Conservation (phyloP, 345 rosid genomes). For the Citrus reticulata region DNA sequence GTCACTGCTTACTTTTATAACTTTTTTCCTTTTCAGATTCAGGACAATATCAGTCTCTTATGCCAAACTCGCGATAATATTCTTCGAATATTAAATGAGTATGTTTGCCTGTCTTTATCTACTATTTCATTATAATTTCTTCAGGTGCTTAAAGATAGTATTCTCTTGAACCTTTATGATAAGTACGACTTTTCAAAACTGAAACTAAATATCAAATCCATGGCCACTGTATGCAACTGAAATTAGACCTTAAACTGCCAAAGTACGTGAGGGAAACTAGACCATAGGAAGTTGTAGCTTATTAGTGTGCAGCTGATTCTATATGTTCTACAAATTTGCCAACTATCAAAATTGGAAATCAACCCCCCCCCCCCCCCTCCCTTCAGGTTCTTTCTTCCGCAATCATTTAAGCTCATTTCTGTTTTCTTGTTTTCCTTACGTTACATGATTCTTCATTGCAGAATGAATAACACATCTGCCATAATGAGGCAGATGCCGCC, state of each 20-base stretch:
- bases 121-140: not conserved
- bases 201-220: not conserved
- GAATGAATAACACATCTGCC: conserved; percentile 53
- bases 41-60: conserved; percentile 40
- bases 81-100: conserved; percentile 34
- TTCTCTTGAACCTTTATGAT: not conserved
- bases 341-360: not conserved
- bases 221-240: not conserved
- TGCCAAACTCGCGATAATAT: conserved; percentile 36
- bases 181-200: not conserved
- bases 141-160: not conserved
- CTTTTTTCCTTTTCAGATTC: conserved; percentile 29
- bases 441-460: conserved; percentile 24
- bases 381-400: not conserved
- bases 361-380: too few species aligned
- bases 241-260: not conserved
- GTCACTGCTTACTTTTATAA: not conserved
- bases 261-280: not conserved
- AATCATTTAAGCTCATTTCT: not conserved
- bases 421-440: not conserved
- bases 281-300: not conserved
- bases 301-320: not conserved
- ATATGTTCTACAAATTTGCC: not conserved
- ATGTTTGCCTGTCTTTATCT: conserved; percentile 17
- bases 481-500: conserved; percentile 76